Evolutionary conservation across 1,139 yeast genomes (phyloP).

Genomic region (Sugiyamaella grinbergsii): DNA sequence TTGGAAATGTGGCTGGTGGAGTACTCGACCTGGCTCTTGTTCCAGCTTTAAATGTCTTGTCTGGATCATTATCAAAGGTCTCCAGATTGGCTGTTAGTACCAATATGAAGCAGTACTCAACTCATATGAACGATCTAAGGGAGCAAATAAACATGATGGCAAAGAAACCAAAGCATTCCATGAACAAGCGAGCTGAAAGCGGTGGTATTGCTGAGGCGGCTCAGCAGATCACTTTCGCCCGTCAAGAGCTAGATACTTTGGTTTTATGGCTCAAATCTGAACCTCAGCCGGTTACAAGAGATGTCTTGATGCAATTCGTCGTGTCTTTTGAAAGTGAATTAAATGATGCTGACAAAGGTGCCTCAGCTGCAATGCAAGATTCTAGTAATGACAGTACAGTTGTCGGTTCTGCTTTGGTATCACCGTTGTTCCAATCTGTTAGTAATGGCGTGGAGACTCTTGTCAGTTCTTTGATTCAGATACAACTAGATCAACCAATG

Average conservation of each 20-base stretch:
- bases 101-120: slow-evolving; percentile 22
- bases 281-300: slow-evolving; percentile 34
- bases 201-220: slow-evolving; percentile 16
- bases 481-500: slow-evolving; percentile 25
- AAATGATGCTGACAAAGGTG: slow-evolving; percentile 34
- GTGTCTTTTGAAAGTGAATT: slow-evolving; percentile 39
- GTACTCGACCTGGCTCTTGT: slow-evolving; percentile 29
- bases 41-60: slow-evolving; percentile 30
- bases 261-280: slow-evolving; percentile 26
- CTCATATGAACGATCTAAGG: slow-evolving; percentile 18
- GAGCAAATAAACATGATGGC: slow-evolving; percentile 20
- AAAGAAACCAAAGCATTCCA: slow-evolving; percentile 11
- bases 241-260: slow-evolving; percentile 30
- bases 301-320: slow-evolving; percentile 32
- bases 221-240: slow-evolving; percentile 25
- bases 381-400: slow-evolving; percentile 31
- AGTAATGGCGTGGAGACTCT: slow-evolving; percentile 24
- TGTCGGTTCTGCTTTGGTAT: slow-evolving; percentile 32
- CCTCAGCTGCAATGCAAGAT: slow-evolving; percentile 32
- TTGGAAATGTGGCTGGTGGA: slow-evolving; percentile 38
- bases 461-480: slow-evolving; percentile 34
- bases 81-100: slow-evolving; percentile 28
- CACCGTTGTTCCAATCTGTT: slow-evolving; percentile 32
- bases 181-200: slow-evolving; percentile 10
- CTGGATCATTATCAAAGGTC: slow-evolving; percentile 30